These are phyloP conservation scores for Solanum sparsipilum DNA, from an alignment of 257 asterid genomes.

Conservation along the genomic window DNA sequence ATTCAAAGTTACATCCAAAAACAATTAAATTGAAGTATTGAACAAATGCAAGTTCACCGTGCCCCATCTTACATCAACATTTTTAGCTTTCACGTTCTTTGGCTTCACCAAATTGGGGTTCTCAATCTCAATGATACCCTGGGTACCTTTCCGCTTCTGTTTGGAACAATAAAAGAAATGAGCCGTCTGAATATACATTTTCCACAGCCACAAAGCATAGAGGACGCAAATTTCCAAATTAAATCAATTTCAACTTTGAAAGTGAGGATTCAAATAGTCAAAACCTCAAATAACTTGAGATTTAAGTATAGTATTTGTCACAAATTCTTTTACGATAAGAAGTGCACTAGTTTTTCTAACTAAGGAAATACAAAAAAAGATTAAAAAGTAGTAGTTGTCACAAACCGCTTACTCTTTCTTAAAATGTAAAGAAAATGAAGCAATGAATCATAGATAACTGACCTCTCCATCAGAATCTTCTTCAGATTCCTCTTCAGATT, in stretches of 20 bases:
- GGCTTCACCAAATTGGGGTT: slow-evolving; percentile 79
- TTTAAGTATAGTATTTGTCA: neutral
- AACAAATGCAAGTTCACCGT: neutral
- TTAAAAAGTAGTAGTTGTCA: neutral
- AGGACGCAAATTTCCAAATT: neutral
- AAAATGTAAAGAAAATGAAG: neutral
- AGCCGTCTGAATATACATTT: neutral
- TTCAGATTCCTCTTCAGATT: slow-evolving; percentile 62
- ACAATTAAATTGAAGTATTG: neutral
- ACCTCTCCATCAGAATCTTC: slow-evolving; percentile 51
- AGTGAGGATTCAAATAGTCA: neutral
- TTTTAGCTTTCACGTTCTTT: slow-evolving; percentile 77
- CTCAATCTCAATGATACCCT: slow-evolving; percentile 70
- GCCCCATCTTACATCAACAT: slow-evolving; percentile 55
- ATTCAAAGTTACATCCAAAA: neutral
- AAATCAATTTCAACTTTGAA: neutral
- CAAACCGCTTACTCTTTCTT: neutral
- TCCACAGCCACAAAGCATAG: neutral
- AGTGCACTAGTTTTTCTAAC: neutral
- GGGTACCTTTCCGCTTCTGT: slow-evolving; percentile 70
- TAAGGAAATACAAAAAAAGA: neutral
- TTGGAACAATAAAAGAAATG: slow-evolving; percentile 2
- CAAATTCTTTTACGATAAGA: neutral
- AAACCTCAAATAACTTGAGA: neutral
- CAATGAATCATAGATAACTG: neutral